Percentiles rank a stretch among this genome's conserved stretches.
These are phyloP conservation scores for Exophiala phaeomuriformis DNA, from an alignment of 2,329 filamentous ascomycete genomes.

Conservation along the genomic window DNA sequence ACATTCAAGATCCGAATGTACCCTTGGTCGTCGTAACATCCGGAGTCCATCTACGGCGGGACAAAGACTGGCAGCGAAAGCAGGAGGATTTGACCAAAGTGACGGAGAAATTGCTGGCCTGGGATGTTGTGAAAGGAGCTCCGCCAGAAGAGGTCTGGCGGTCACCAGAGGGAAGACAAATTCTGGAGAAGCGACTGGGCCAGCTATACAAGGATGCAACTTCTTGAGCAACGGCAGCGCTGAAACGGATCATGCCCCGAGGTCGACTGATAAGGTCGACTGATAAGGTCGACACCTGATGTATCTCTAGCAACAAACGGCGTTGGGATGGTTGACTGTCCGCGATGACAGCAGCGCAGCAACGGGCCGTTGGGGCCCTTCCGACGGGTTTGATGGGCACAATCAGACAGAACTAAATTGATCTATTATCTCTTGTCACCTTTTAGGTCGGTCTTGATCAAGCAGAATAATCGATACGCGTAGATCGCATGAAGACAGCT, in stretches of 20 bases:
- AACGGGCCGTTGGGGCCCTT: too few relatives aligned
- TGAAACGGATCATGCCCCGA: not conserved
- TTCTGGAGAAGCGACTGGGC: constrained; percentile 71
- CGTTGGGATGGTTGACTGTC: too few relatives aligned
- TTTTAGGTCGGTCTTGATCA: too few relatives aligned
- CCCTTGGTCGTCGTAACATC: constrained; percentile 78
- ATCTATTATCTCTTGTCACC: too few relatives aligned
- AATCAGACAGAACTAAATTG: too few relatives aligned
- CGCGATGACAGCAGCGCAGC: too few relatives aligned
- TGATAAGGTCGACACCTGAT: too few relatives aligned
- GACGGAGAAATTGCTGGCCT: constrained; percentile 69
- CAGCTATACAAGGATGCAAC: constrained; percentile 49
- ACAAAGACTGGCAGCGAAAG: constrained; percentile 69
- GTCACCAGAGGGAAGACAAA: constrained; percentile 60
- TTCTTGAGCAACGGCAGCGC: not conserved
- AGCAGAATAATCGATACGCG: too few relatives aligned
- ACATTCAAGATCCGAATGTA: constrained; percentile 69
- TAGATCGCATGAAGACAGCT: too few relatives aligned
- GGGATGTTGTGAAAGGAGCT: constrained; percentile 80
- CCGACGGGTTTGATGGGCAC: too few relatives aligned
- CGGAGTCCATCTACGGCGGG: constrained; percentile 59
- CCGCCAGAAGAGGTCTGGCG: constrained; percentile 76
- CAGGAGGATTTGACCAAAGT: constrained; percentile 77
- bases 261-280: not conserved
- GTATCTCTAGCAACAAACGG: too few relatives aligned